Conservation (phyloP, 768 basidiomycete genomes). For the Podaxis rugospora region DNA sequence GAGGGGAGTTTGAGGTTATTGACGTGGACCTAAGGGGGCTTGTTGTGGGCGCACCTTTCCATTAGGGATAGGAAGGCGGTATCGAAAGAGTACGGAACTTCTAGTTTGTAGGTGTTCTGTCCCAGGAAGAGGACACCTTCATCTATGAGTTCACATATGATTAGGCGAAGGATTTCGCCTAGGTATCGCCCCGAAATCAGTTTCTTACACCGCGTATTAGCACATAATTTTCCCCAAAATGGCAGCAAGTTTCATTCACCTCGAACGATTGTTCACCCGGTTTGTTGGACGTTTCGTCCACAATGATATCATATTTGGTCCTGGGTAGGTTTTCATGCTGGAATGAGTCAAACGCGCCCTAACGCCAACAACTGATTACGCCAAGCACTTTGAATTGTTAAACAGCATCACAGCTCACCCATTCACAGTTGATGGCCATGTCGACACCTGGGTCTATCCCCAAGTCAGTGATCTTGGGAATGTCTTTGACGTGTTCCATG, state of each 20-base stretch:
- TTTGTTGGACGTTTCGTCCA: conserved; percentile 95
- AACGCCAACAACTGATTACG: not conserved
- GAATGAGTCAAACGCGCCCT: conserved; percentile 98
- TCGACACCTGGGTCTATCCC: conserved; percentile 59
- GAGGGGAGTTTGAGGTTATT: not conserved
- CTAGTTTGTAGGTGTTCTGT: conserved; percentile 98
- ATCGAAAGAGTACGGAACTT: conserved; percentile 88
- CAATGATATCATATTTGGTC: conserved; percentile 89
- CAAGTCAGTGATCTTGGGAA: conserved; percentile 80
- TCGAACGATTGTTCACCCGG: conserved; percentile 94
- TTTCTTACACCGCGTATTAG: conserved; percentile 53
- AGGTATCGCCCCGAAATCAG: conserved; percentile 94
- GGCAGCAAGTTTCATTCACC: conserved; percentile 32
- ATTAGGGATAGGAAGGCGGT: conserved; percentile 96
- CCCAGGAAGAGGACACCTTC: conserved; percentile 97
- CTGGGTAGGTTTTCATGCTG: conserved; percentile 92
- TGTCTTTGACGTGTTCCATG: conserved; percentile 85
- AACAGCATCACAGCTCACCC: conserved; percentile 44
- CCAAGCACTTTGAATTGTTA: not conserved
- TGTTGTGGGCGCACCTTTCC: conserved; percentile 61
- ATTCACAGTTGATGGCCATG: conserved; percentile 98
- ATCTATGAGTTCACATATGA: conserved; percentile 93
- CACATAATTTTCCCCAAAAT: not conserved
- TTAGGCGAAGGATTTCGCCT: conserved; percentile 93
- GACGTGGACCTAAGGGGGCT: not conserved